Conservation (phyloP, 352 stramenopile species). For the Globisporangium emineosum region DNA sequence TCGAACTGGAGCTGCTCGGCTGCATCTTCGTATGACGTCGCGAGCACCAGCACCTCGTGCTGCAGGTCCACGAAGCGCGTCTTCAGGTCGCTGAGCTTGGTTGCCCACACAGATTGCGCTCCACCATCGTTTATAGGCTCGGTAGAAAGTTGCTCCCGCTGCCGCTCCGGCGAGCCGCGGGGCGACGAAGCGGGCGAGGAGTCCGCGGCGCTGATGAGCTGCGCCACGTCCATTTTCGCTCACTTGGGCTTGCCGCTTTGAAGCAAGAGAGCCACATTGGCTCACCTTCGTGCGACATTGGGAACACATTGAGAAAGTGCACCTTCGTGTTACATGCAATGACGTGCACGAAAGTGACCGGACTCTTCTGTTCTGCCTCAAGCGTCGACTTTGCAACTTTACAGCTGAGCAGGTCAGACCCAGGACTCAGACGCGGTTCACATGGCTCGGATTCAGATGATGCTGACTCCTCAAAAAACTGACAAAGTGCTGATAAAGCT, state of each 20-base stretch:
- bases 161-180: not conserved
- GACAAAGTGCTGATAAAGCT: no score
- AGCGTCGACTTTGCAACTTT: no score
- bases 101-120: not conserved
- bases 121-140: not conserved
- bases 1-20: slow-evolving; percentile 37
- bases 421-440: no score
- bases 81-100: slow-evolving; percentile 25
- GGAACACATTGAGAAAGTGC: no score
- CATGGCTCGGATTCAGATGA: no score
- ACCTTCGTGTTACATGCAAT: no score
- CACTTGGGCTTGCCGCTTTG: not conserved
- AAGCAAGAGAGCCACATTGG: not conserved
- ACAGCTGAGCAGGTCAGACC: no score
- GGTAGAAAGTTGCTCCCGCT: not conserved
- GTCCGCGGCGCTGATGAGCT: slow-evolving; percentile 14
- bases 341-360: not conserved
- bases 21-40: slow-evolving; percentile 26
- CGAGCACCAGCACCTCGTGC: slow-evolving; percentile 33
- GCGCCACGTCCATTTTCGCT: slow-evolving; percentile 13
- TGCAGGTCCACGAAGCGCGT: slow-evolving; percentile 31
- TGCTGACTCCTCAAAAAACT: no score
- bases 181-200: slow-evolving; percentile 4
- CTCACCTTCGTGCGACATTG: not conserved
- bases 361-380: no score